A percentile compares a stretch with the other conserved stretches of the same genome.
Evolutionary conservation across 371 early-diverging fungal genomes (phyloP).

Genomic region (Sporodiniella umbellata): DNA sequence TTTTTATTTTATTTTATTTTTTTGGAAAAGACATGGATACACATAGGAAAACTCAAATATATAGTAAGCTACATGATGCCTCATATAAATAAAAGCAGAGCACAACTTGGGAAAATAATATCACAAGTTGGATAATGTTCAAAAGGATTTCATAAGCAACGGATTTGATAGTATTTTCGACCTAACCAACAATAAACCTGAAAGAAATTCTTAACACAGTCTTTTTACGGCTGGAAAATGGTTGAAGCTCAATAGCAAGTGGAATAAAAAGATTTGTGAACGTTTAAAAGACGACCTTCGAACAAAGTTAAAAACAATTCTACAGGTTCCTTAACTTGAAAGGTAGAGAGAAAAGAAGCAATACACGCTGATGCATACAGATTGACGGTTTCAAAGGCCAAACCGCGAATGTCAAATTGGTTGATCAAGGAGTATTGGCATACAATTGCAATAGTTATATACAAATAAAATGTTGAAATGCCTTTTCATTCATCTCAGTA

Average conservation of each 20-base stretch:
- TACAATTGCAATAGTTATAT: too few relatives aligned
- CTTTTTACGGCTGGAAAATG: not conserved
- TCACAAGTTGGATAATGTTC: slow-evolving; percentile 9
- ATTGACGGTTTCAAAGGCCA: not conserved
- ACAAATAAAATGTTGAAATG: too few relatives aligned
- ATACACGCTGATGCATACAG: not conserved
- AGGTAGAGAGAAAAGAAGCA: not conserved
- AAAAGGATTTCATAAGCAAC: slow-evolving; percentile 8
- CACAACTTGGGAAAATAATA: slow-evolving; percentile 9
- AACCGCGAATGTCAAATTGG: not conserved
- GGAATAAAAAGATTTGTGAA: not conserved
- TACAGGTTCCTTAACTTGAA: not conserved
- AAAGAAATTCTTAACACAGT: slow-evolving; percentile 1
- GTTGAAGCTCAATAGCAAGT: slow-evolving; percentile 4
- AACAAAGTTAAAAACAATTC: not conserved
- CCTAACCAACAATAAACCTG: slow-evolving; percentile 5
- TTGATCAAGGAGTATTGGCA: slow-evolving; percentile 1
- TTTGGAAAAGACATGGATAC: too few relatives aligned
- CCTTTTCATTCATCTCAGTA: too few relatives aligned
- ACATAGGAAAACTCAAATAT: too few relatives aligned
- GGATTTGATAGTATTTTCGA: slow-evolving; percentile 11
- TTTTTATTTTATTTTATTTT: too few relatives aligned
- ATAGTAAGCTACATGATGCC: too few relatives aligned
- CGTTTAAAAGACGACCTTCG: not conserved
- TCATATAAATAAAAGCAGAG: too few relatives aligned